phyloP scores from a whole-genome alignment of 306 rosid genomes.

The Cucumis hystrix region DNA sequence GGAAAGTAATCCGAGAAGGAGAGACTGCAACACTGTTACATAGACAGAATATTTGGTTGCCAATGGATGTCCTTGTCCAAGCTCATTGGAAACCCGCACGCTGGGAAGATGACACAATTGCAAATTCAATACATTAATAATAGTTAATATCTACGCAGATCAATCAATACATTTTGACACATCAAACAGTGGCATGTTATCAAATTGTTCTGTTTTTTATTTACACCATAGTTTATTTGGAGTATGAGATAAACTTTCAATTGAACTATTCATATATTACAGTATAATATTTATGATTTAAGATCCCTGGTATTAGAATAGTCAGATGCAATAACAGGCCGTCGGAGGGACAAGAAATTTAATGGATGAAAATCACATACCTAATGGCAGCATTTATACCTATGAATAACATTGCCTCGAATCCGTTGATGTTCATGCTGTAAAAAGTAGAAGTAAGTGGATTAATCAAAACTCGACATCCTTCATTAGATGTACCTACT shows the following conservation, averaged over 20 bases:
- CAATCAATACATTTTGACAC: neutral
- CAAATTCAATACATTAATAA: slow-evolving; percentile 11
- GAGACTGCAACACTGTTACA: slow-evolving; percentile 53
- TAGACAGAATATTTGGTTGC: slow-evolving; percentile 65
- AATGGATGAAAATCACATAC: slow-evolving; percentile 14
- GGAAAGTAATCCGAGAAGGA: slow-evolving; percentile 49
- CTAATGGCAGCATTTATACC: slow-evolving; percentile 89
- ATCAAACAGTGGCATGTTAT: neutral
- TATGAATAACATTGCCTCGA: slow-evolving; percentile 72
- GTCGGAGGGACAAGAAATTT: neutral
- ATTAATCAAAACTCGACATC: slow-evolving; percentile 5
- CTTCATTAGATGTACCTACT: neutral
- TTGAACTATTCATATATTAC: neutral
- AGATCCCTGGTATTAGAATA: neutral
- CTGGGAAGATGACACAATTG: slow-evolving; percentile 17
- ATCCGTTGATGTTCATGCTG: slow-evolving; percentile 70
- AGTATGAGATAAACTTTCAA: neutral
- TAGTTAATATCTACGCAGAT: neutral
- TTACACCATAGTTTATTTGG: neutral
- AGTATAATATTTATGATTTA: neutral
- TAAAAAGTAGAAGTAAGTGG: slow-evolving; percentile 11
- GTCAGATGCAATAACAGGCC: neutral
- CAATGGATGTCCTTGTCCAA: slow-evolving; percentile 67
- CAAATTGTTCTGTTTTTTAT: neutral
- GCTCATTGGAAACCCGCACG: slow-evolving; percentile 53